These are phyloP conservation scores for Acanthamoeba divionensis DNA, from an alignment of 208 protist species.

Conservation along the genomic window DNA sequence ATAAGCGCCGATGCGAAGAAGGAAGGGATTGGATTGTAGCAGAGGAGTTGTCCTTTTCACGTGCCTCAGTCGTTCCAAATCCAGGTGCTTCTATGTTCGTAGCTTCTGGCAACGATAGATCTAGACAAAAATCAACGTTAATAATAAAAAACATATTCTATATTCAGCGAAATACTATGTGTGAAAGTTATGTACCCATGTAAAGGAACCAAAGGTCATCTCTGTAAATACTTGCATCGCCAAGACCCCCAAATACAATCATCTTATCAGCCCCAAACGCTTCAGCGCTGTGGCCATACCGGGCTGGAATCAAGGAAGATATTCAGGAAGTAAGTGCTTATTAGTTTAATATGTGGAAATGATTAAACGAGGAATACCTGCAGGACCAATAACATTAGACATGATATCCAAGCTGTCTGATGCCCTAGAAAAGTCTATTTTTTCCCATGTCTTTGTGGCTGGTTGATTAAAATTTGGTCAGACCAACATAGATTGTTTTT, in stretches of 20 bases:
- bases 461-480: background rate
- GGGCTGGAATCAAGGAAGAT: no score
- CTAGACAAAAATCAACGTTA: background rate
- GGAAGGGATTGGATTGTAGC: background rate
- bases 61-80: background rate
- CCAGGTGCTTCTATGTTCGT: constrained; percentile 12
- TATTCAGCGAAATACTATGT: background rate
- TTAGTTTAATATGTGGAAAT: no score
- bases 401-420: constrained; percentile 3
- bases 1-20: background rate
- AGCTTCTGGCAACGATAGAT: background rate
- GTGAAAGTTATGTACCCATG: background rate
- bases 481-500: background rate
- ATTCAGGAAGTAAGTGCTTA: no score
- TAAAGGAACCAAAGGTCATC: constrained; percentile 54
- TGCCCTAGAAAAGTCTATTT: background rate
- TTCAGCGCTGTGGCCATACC: background rate
- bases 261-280: constrained; percentile 41
- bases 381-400: background rate
- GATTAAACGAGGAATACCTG: no score
- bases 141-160: background rate
- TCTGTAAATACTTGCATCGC: constrained; percentile 8
- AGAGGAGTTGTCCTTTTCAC: background rate
- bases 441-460: background rate
- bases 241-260: constrained; percentile 35